These are phyloP conservation scores for Pleurostoma richardsiae DNA, from an alignment of 2,329 filamentous ascomycete genomes.

Conservation along the genomic window DNA sequence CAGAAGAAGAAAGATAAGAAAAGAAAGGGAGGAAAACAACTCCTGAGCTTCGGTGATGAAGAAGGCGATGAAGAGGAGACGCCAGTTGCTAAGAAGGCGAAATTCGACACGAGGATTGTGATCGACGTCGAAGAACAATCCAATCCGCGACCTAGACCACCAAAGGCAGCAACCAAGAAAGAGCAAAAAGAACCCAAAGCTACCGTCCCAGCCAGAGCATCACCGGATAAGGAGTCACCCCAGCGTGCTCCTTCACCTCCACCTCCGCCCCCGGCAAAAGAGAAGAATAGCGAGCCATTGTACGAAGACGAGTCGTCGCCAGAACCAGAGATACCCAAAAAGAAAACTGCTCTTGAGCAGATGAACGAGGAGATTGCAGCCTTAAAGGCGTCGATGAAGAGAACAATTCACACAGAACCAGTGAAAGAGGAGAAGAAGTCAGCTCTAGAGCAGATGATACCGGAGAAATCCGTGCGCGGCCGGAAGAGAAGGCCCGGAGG, in stretches of 20 bases:
- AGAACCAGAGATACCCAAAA: constrained; percentile 24
- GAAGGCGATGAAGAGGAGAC: constrained; percentile 54
- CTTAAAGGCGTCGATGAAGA: constrained; percentile 76
- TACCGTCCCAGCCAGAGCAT: constrained; percentile 14
- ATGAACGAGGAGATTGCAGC: constrained; percentile 79
- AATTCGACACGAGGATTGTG: constrained; percentile 73
- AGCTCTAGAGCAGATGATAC: constrained; percentile 69
- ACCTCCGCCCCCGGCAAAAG: not conserved
- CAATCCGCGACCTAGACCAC: constrained; percentile 14
- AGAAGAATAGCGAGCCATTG: constrained; percentile 6
- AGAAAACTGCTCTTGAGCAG: constrained; percentile 54
- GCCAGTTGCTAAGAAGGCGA: constrained; percentile 67
- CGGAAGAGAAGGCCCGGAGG: constrained; percentile 63
- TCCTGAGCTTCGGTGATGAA: constrained; percentile 73
- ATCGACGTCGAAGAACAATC: constrained; percentile 44
- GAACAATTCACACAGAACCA: constrained; percentile 47
- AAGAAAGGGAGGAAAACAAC: constrained; percentile 68
- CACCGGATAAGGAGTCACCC: constrained; percentile 18
- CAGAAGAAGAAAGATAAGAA: constrained; percentile 59
- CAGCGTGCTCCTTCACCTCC: constrained; percentile 3
- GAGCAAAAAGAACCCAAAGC: constrained; percentile 13
- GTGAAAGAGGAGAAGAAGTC: constrained; percentile 59
- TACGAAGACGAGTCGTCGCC: constrained; percentile 25
- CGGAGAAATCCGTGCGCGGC: constrained; percentile 63
- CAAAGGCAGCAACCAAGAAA: constrained; percentile 18